Conservation (phyloP, 2,329 filamentous ascomycete species). For the Phoma sp. region DNA sequence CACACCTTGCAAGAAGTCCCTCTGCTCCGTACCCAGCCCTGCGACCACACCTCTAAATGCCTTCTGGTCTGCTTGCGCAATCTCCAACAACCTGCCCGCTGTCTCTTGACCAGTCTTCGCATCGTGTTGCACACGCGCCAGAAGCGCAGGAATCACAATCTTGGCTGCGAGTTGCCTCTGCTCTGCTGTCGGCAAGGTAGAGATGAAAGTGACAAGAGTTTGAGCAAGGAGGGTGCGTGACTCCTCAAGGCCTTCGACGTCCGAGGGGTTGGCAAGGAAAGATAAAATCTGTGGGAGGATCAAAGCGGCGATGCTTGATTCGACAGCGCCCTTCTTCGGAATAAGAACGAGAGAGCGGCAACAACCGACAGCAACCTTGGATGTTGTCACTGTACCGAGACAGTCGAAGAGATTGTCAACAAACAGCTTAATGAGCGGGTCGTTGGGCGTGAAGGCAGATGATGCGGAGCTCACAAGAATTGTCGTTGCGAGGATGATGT, state of each 20-base stretch:
- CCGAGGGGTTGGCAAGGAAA: conserved; percentile 69
- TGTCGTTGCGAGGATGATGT: conserved; percentile 84
- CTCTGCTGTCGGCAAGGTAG: conserved; percentile 41
- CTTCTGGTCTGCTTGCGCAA: conserved; percentile 75
- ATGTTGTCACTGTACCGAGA: conserved; percentile 79
- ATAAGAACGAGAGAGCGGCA: conserved; percentile 81
- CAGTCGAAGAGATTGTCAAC: conserved; percentile 85
- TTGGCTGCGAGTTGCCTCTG: conserved; percentile 67
- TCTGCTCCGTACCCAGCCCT: conserved; percentile 72
- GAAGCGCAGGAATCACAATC: conserved; percentile 76
- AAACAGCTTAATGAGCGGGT: conserved; percentile 76
- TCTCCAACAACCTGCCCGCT: conserved; percentile 76
- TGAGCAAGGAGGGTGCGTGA: conserved; percentile 74
- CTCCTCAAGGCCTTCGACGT: conserved; percentile 79
- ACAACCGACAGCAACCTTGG: conserved; percentile 89
- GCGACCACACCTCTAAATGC: conserved; percentile 78
- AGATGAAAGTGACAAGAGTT: conserved; percentile 76
- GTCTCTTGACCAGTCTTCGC: conserved; percentile 68
- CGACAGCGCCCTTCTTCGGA: conserved; percentile 52
- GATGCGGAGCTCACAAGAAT: conserved; percentile 84
- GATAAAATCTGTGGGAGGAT: conserved; percentile 76
- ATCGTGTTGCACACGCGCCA: conserved; percentile 73
- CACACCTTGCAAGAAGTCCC: conserved; percentile 79
- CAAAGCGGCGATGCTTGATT: conserved; percentile 71
- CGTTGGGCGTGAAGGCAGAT: conserved; percentile 74